Base-by-base conservation (phyloP, 352 stramenopile species). In the Globisporangium yorkense region DNA sequence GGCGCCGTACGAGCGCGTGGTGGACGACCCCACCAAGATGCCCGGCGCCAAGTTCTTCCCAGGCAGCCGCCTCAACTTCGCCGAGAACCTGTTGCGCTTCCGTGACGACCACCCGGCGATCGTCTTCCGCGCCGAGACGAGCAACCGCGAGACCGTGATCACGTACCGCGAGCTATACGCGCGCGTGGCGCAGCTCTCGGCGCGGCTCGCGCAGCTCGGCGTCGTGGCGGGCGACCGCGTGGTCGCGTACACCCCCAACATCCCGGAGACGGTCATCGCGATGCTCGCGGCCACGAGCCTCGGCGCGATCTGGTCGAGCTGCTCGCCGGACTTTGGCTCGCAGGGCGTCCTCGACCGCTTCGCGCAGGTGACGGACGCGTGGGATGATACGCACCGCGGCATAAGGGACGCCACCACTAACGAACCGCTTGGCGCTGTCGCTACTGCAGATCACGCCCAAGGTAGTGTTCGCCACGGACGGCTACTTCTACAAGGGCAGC, bases 241-340 rank as follows among this genome's bases (percentile, higher is more conserved):
- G 33, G 80, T 82, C 10, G 80, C 73, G 33, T 90, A 84, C 60
- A 87, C 79, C 33, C 77, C 80, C 16, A 88, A 87, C 55, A 75
- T 85, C 18, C 78, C 81, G 1, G 81, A 91, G n/a, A 68, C 75
- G 40, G 83, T 88, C 61, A 53, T 91, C 27, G 81, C 70, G 3
- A 91, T 91, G 81, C 71, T 91, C 20, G 81, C 81, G 6, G 71
- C 81, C 12, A 89, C 80, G 43, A 89, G 72, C 51, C 61, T 91
- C 35, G 80, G 78, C 6, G 81, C 77, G 10, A 72, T 88, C 24
- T 91, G 74, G 75, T 91, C 81, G 35, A 90, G 77, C 54, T 96
- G 86, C 67, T 96, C 86, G 20, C 84, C 86, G 8, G 86, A 96
- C 61, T 96, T 96, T 59, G 86, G 86, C n/a, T 72, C 84, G 5